These are phyloP conservation scores for Rhodosporidiobolus odoratus DNA, from an alignment of 768 basidiomycete species.

Conservation along the genomic window DNA sequence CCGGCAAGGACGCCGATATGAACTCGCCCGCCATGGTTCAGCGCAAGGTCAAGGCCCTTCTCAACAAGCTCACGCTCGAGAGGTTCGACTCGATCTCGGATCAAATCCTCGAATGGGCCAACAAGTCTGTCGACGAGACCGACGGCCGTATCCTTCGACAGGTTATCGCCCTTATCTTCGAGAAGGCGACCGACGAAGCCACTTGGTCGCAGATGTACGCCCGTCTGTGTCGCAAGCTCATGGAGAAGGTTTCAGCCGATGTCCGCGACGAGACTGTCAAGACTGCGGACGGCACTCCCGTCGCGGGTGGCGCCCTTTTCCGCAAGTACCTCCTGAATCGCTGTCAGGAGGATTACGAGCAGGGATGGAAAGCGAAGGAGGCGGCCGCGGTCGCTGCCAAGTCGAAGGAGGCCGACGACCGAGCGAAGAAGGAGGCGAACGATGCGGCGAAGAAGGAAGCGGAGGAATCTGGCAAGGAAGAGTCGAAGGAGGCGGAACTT, in stretches of 20 bases:
- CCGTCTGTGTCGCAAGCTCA: conserved; percentile 86
- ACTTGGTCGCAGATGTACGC: conserved; percentile 98
- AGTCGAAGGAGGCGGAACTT: conserved; percentile 60
- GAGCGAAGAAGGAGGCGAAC: conserved; percentile 62
- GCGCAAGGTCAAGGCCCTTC: conserved; percentile 80
- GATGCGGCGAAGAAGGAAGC: conserved; percentile 41
- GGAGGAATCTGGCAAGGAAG: conserved; percentile 50
- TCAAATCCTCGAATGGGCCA: conserved; percentile 92
- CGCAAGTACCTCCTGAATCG: conserved; percentile 92
- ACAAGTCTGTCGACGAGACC: conserved; percentile 84
- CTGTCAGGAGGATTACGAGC: conserved; percentile 97
- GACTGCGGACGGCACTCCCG: conserved; percentile 75
- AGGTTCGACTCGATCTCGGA: conserved; percentile 92
- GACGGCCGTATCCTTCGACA: conserved; percentile 91
- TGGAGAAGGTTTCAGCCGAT: conserved; percentile 81
- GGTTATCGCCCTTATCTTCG: conserved; percentile 92
- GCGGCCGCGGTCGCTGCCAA: conserved; percentile 79
- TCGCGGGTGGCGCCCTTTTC: conserved; percentile 89
- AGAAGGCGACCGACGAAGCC: conserved; percentile 94
- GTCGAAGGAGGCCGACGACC: conserved; percentile 75
- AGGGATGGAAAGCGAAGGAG: conserved; percentile 86
- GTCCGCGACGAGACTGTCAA: conserved; percentile 84
- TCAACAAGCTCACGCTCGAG: conserved; percentile 96
- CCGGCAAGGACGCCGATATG: conserved; percentile 39
- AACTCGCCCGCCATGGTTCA: conserved; percentile 82